A percentile compares a stretch with the other conserved stretches of the same genome.
phyloP scores from a whole-genome alignment of 805 yeast genomes.

The Kodamaea restingae region DNA sequence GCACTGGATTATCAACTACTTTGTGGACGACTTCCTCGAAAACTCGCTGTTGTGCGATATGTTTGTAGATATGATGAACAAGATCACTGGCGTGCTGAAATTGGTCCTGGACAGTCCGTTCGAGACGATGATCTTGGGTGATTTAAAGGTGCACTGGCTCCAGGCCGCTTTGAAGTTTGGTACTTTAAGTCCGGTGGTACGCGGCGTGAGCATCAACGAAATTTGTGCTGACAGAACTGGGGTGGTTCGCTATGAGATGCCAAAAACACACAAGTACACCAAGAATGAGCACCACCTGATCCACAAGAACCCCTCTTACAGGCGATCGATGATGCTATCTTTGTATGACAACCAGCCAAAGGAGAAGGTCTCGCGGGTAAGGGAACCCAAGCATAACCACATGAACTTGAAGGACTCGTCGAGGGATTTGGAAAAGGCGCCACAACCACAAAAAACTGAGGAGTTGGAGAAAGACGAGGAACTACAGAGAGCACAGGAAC shows the following conservation, averaged over 20 bases:
- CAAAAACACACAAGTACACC: constrained; percentile 14
- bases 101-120: constrained; percentile 21
- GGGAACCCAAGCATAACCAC: constrained; percentile 27
- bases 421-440: constrained; percentile 28
- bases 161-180: constrained; percentile 31
- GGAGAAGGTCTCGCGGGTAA: constrained; percentile 19
- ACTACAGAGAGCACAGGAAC: not conserved
- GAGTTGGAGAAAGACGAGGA: not conserved
- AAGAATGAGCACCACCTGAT: constrained; percentile 28
- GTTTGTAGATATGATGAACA: constrained; percentile 47
- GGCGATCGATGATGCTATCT: constrained; percentile 44
- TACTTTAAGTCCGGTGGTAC: constrained; percentile 18
- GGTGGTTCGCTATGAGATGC: constrained; percentile 23
- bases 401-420: constrained; percentile 40
- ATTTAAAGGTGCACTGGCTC: constrained; percentile 42
- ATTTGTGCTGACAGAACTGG: constrained; percentile 10
- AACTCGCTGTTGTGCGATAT: constrained; percentile 31
- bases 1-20: constrained; percentile 88
- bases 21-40: constrained; percentile 65
- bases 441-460: not conserved
- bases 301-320: constrained; percentile 41
- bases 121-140: constrained; percentile 34
- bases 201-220: constrained; percentile 12
- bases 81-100: constrained; percentile 33
- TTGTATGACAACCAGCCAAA: constrained; percentile 34